phyloP scores from a whole-genome alignment of 1,284 basidiomycete genomes.

The Cryptococcus sp. region DNA sequence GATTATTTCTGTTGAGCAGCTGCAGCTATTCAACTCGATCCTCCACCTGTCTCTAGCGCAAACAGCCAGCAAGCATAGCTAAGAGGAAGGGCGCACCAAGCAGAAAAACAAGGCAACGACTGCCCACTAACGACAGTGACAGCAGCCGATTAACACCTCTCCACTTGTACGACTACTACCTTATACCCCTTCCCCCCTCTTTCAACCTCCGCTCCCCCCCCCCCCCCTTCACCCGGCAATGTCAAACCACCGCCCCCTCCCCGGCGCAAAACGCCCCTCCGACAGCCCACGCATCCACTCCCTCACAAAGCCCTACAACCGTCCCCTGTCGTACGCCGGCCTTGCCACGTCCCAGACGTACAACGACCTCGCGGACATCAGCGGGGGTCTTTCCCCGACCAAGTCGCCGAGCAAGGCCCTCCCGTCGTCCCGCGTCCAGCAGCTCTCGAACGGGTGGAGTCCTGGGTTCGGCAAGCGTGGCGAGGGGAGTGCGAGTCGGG shows the following conservation, averaged over 20 bases:
- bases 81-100: too few relatives aligned
- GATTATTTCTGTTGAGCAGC: too few relatives aligned
- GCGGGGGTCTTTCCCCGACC: slow-evolving; percentile 9
- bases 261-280: slow-evolving; percentile 5
- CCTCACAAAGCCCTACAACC: slow-evolving; percentile 27
- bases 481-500: too few relatives aligned
- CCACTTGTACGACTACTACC: too few relatives aligned
- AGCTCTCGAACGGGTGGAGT: background rate
- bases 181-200: background rate
- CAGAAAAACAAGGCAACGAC: too few relatives aligned
- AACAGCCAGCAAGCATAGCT: too few relatives aligned
- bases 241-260: slow-evolving; percentile 1
- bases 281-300: slow-evolving; percentile 24
- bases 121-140: background rate
- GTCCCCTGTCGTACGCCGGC: slow-evolving; percentile 21
- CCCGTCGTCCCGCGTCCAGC: background rate
- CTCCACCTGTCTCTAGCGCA: too few relatives aligned
- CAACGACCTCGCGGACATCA: slow-evolving; percentile 8
- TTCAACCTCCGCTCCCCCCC: background rate
- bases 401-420: slow-evolving; percentile 15
- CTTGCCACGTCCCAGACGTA: slow-evolving; percentile 11
- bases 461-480: too few relatives aligned
- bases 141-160: background rate
- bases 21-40: too few relatives aligned
- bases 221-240: background rate